These are phyloP conservation scores for Thermochaetoides dissita DNA, from an alignment of 2,329 filamentous ascomycete genomes.

Conservation along the genomic window DNA sequence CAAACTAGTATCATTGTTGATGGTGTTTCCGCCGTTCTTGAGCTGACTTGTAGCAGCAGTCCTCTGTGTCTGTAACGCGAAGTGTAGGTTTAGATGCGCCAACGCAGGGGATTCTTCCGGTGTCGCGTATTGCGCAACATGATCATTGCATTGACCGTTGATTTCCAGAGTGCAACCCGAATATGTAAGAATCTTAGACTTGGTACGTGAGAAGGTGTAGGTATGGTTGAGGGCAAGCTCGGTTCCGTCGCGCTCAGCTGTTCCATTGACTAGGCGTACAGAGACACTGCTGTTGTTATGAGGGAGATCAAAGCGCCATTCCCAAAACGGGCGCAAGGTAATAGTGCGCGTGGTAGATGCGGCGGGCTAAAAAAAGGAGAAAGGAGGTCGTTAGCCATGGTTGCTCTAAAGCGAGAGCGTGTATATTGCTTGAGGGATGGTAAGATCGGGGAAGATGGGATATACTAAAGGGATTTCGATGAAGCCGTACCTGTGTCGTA, in stretches of 20 bases:
- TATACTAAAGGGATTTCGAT: neutral
- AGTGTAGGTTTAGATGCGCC: slow-evolving; percentile 73
- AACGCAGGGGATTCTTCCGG: slow-evolving; percentile 70
- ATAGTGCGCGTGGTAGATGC: slow-evolving; percentile 30
- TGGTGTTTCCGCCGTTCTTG: slow-evolving; percentile 5
- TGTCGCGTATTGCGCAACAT: slow-evolving; percentile 47
- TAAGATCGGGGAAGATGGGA: too few relatives aligned
- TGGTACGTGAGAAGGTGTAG: slow-evolving; percentile 69
- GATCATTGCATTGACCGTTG: slow-evolving; percentile 42
- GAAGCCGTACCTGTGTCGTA: slow-evolving; percentile 8
- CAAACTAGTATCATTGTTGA: neutral
- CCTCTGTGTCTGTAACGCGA: slow-evolving; percentile 64
- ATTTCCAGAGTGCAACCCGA: slow-evolving; percentile 79
- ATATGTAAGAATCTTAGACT: slow-evolving; percentile 85
- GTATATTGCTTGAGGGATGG: too few relatives aligned
- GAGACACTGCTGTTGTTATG: slow-evolving; percentile 22
- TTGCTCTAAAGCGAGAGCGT: too few relatives aligned
- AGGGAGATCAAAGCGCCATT: slow-evolving; percentile 68
- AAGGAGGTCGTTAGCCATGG: neutral
- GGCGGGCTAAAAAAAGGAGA: neutral
- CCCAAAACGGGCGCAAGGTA: slow-evolving; percentile 47
- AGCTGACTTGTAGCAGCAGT: slow-evolving; percentile 31
- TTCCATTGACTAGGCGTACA: slow-evolving; percentile 57
- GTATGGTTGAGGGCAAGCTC: slow-evolving; percentile 70
- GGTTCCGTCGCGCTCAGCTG: slow-evolving; percentile 86